phyloP scores from a whole-genome alignment of 371 early-diverging fungal genomes.

The Basidiobolus meristosporus region DNA sequence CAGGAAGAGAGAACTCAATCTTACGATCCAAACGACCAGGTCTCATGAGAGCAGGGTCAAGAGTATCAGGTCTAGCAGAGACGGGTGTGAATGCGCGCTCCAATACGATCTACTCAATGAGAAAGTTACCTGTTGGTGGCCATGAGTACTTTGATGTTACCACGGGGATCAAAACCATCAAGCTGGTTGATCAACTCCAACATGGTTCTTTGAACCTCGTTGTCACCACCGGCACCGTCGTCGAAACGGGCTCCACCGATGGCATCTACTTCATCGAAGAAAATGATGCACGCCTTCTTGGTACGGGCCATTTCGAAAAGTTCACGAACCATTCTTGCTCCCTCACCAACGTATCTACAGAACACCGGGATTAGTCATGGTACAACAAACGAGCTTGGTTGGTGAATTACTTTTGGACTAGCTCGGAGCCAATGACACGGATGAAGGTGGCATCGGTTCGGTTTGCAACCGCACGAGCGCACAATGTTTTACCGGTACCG shows the following conservation, averaged over 20 bases:
- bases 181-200: slow-evolving; percentile 99
- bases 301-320: slow-evolving; percentile 98
- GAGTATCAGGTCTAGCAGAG: slow-evolving; percentile 82
- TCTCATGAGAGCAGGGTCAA: slow-evolving; percentile 98
- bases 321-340: slow-evolving; percentile 99
- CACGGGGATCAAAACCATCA: slow-evolving; percentile 99
- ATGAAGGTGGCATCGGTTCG: slow-evolving; percentile 99
- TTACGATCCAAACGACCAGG: slow-evolving; percentile 99
- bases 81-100: not conserved
- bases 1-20: slow-evolving; percentile 98
- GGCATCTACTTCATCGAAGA: slow-evolving; percentile 99
- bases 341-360: slow-evolving; percentile 89
- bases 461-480: slow-evolving; percentile 99
- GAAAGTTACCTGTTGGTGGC: slow-evolving; percentile 68
- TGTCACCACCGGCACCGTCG: slow-evolving; percentile 96
- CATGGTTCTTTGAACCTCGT: slow-evolving; percentile 99
- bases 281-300: slow-evolving; percentile 99
- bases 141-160: slow-evolving; percentile 99
- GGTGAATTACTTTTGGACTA: slow-evolving; percentile 86
- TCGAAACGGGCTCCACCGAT: slow-evolving; percentile 98
- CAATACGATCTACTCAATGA: slow-evolving; percentile 1
- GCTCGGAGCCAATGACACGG: slow-evolving; percentile 98
- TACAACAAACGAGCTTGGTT: not conserved
- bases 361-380: not conserved
- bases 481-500: slow-evolving; percentile 99